These are phyloP conservation scores for Hyphodiscus sp. DNA, from an alignment of 2,329 filamentous ascomycete genomes.

Conservation along the genomic window DNA sequence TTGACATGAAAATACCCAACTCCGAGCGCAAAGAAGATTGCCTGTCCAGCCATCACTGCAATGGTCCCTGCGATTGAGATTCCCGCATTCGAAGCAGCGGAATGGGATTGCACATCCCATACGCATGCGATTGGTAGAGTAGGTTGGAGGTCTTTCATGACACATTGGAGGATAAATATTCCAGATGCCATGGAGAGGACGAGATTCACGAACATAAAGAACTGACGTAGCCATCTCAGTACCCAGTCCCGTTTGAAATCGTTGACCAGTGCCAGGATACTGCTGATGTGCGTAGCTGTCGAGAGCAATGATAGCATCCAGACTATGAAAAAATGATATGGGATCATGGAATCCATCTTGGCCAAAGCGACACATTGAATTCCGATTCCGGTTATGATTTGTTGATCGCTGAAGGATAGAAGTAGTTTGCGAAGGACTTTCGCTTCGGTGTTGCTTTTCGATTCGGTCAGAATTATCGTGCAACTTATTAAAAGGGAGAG, in stretches of 20 bases:
- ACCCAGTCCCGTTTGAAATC: slow-evolving; percentile 64
- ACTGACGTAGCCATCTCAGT: slow-evolving; percentile 57
- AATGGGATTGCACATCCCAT: slow-evolving; percentile 40
- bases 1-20: slow-evolving; percentile 60
- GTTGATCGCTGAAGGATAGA: slow-evolving; percentile 59
- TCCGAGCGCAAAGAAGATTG: slow-evolving; percentile 49
- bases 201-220: slow-evolving; percentile 60
- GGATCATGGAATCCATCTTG: slow-evolving; percentile 50
- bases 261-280: slow-evolving; percentile 56
- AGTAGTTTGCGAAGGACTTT: slow-evolving; percentile 57
- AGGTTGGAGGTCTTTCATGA: slow-evolving; percentile 69
- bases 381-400: slow-evolving; percentile 63
- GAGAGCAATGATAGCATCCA: slow-evolving; percentile 62
- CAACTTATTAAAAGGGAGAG: slow-evolving; percentile 49
- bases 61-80: slow-evolving; percentile 54
- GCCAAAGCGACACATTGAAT: slow-evolving; percentile 58
- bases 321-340: slow-evolving; percentile 66
- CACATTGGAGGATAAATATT: slow-evolving; percentile 94
- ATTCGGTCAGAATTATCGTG: slow-evolving; percentile 50
- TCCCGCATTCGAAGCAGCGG: slow-evolving; percentile 34
- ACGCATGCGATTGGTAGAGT: slow-evolving; percentile 57
- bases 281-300: slow-evolving; percentile 59
- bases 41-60: slow-evolving; percentile 52
- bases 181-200: slow-evolving; percentile 63
- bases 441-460: slow-evolving; percentile 38